phyloP scores from a whole-genome alignment of 768 basidiomycete genomes.

The Suillus occidentalis region DNA sequence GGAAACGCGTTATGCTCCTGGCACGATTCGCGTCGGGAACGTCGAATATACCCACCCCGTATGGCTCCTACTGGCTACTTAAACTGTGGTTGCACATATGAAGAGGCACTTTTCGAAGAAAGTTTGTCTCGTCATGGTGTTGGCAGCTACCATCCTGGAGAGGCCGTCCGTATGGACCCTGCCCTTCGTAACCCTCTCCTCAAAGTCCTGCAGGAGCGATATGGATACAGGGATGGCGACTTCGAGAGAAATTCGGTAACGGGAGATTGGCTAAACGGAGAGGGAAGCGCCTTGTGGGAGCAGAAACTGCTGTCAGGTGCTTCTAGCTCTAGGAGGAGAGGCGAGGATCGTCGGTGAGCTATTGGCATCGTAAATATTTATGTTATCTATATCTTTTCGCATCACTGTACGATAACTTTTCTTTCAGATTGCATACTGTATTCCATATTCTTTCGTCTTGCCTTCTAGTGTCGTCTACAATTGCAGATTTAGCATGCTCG shows the following conservation, averaged over 20 bases:
- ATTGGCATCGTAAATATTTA: neutral
- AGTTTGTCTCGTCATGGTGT: slow-evolving; percentile 76
- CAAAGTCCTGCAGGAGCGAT: slow-evolving; percentile 67
- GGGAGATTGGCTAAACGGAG: slow-evolving; percentile 67
- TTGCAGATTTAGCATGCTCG: neutral
- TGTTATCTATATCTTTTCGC: neutral
- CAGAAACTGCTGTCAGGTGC: slow-evolving; percentile 45
- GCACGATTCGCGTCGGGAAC: slow-evolving; percentile 87
- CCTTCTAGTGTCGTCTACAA: neutral
- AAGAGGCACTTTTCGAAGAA: slow-evolving; percentile 87
- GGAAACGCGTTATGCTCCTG: slow-evolving; percentile 88
- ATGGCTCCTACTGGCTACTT: slow-evolving; percentile 76
- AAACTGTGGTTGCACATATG: slow-evolving; percentile 85
- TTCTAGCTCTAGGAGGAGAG: slow-evolving; percentile 36
- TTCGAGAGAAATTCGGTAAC: slow-evolving; percentile 71
- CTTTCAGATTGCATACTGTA: slow-evolving; percentile 7
- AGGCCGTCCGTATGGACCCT: slow-evolving; percentile 87
- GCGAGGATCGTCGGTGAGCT: slow-evolving; percentile 39
- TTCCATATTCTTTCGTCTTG: neutral
- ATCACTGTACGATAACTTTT: neutral
- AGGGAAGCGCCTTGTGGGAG: slow-evolving; percentile 67
- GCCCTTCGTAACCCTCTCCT: slow-evolving; percentile 80
- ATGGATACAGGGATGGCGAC: slow-evolving; percentile 81
- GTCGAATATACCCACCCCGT: slow-evolving; percentile 73
- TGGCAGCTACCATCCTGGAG: slow-evolving; percentile 81